phyloP scores from a whole-genome alignment of 345 rosid genomes.

The Rhizophora apiculata region DNA sequence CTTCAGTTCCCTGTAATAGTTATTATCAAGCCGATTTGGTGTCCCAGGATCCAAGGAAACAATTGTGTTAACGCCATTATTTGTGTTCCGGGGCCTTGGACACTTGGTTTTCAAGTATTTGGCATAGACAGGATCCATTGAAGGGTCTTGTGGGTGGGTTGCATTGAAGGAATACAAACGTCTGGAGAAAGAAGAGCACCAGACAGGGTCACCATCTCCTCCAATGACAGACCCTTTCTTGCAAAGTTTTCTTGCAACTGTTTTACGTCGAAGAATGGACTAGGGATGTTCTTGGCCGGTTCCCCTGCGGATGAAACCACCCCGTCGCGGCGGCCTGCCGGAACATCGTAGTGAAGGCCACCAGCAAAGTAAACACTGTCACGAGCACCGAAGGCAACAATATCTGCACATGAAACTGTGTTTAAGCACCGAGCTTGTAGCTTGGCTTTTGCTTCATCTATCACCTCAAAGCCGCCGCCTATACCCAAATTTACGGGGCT shows the following conservation, averaged over 20 bases:
- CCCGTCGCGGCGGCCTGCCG: neutral
- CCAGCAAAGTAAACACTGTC: constrained; percentile 1
- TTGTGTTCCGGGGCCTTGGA: neutral
- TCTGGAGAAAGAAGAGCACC: constrained; percentile 2
- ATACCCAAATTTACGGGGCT: neutral
- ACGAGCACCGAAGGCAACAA: constrained; percentile 15
- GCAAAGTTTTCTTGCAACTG: neutral
- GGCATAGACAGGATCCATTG: constrained; percentile 7
- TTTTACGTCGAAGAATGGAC: neutral
- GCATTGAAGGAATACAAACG: neutral
- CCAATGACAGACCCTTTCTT: neutral
- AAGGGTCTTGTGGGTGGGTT: constrained; percentile 9
- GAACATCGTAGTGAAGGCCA: neutral
- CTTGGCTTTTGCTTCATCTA: constrained; percentile 9
- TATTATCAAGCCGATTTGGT: constrained; percentile 16
- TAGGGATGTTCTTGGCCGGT: neutral
- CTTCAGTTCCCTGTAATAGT: constrained; percentile 19
- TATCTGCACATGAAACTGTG: constrained; percentile 17
- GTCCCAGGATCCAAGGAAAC: constrained; percentile 10
- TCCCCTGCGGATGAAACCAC: neutral
- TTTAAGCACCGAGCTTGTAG: neutral
- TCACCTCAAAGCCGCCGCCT: neutral
- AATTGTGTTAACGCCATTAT: neutral
- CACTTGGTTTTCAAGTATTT: constrained; percentile 11
- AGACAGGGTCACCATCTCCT: constrained; percentile 12